Evolutionary conservation across 768 basidiomycete genomes (phyloP), one percentile per base, ranked within the genome.

Genomic region (Coprinellus micaceus): DNA sequence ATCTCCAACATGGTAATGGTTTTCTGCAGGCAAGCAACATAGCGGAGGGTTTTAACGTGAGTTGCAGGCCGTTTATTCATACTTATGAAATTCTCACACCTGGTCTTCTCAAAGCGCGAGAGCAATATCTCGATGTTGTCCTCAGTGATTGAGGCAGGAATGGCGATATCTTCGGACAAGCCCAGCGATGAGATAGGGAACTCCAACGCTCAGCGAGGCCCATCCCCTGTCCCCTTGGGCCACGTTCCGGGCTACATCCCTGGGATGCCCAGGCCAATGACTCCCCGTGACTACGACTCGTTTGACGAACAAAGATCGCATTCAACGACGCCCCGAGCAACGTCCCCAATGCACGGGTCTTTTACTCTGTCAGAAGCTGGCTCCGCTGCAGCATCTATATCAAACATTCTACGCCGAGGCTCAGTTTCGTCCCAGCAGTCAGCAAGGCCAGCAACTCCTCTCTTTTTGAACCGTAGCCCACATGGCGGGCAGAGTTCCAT

Each of bases 221-320:
- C 81, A 48, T 86, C 85, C 2, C 86, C 87, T 41, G 74, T 84
- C 22, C 85, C 85, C 25, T 75, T 82, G 45, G 81, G 82, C 43
- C 82, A 75, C 2, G 65, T 90, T 21, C 91, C 91, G 53, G 91
- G 91, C 13, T 94, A 94, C 69, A 84, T 91, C 55, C 91, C 91
- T 22, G 91, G 91, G 11, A 94, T 94, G 91, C 88, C 89, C 21
- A 77, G 91, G 40, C 91, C 91, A 17, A 91, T 93, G 88, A 93
- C 91, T 5, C 91, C 91, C n/a, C 85, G 84, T 54, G 88, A 90
- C 60, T 73, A 80, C 29, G 91, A 91, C 47, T 66, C 78, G 26
- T 52, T 52, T 7, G 90, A 92, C 53, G 88, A 91, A 57, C 81
- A 83, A 63, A 73, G 80, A 43, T 84, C 84, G 9, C 86, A 83